Base-by-base conservation (phyloP, 768 basidiomycete genomes). In the Asterophora parasitica region DNA sequence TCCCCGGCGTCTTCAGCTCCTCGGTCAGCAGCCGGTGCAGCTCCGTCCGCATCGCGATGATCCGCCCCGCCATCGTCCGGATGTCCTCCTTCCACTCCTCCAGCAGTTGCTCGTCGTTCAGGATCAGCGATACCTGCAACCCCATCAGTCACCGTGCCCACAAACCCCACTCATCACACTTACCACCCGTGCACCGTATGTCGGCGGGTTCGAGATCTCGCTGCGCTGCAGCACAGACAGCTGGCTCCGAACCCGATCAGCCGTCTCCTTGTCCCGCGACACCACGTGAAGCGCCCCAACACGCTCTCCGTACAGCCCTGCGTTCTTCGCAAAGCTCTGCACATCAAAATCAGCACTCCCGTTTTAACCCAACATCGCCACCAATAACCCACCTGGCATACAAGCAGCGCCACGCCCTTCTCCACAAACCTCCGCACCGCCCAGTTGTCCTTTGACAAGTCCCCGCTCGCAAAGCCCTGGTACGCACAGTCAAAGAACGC, bases 301-400 rank as follows among this genome's bases (percentile, higher is more conserved):
- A 9, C 94, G 90, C 68, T 98, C 92, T 17, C 91, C 87, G 63
- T 98, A 98, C 64, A 98, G 63, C 15, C 94, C 95, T 20, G 92
- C 92, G 61, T 95, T 95, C 76, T 95, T 94, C 26, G 96, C 95
- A 69, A 96, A 99, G 64, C 90, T 93, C 88, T 97, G 71, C 47
- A 44, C 15, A 10, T 26, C 19, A 17, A 12, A 7, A 17, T 42
- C 15, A 41, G 27, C n/a, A 41, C n/a, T 2, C 28, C 6, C 17
- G 45, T 10, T 7, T 7, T 10, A 27, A 36, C 9, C 49, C 31
- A 19, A 15, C 2, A 4, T 26, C 9, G 4, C 3, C 10, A 12
- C 4, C 11, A 12, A 34, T 30, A 8, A 62, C 78, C 47, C 54
- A 87, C 88, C 84, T 92, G 90, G 73, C 94, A 97, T 36, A 98